Conservation (phyloP, 2,329 filamentous ascomycete species). For the Aureobasidium sp. region DNA sequence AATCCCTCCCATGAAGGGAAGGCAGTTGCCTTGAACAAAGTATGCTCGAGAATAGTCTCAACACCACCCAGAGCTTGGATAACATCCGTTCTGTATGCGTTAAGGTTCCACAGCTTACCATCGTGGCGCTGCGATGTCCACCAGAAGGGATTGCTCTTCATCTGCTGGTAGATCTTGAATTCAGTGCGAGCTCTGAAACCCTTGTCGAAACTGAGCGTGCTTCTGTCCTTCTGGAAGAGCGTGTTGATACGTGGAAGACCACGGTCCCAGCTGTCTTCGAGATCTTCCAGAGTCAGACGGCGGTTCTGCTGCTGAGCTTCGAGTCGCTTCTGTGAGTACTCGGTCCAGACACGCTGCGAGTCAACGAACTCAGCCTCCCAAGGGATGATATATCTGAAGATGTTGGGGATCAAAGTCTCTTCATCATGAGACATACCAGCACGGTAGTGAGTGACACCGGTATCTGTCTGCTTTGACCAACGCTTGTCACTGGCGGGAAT, state of each 20-base stretch:
- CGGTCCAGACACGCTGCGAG: conserved; percentile 97
- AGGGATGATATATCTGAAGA: conserved; percentile 98
- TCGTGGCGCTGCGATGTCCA: conserved; percentile 98
- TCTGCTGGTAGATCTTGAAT: conserved; percentile 97
- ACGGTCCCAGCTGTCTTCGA: conserved; percentile 98
- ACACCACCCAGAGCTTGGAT: conserved; percentile 95
- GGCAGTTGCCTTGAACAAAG: conserved; percentile 83
- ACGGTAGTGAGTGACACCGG: conserved; percentile 92
- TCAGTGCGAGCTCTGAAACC: conserved; percentile 92
- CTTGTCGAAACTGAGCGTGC: conserved; percentile 96
- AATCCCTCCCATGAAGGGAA: conserved; percentile 96
- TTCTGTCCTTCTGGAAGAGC: conserved; percentile 95
- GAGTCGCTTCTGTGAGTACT: conserved; percentile 95
- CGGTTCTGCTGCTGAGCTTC: conserved; percentile 98
- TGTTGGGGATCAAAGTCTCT: conserved; percentile 95
- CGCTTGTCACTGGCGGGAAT: conserved; percentile 97
- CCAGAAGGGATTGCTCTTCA: conserved; percentile 99
- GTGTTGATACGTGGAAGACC: conserved; percentile 97
- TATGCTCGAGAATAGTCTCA: conserved; percentile 95
- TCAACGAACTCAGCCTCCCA: conserved; percentile 99
- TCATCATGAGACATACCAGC: conserved; percentile 98
- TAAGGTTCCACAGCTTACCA: conserved; percentile 94
- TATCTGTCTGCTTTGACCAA: conserved; percentile 97
- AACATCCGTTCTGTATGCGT: conserved; percentile 90
- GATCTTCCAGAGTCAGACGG: conserved; percentile 84